Evolutionary conservation across 768 basidiomycete genomes (phyloP).

Genomic region (Collybia nuda): DNA sequence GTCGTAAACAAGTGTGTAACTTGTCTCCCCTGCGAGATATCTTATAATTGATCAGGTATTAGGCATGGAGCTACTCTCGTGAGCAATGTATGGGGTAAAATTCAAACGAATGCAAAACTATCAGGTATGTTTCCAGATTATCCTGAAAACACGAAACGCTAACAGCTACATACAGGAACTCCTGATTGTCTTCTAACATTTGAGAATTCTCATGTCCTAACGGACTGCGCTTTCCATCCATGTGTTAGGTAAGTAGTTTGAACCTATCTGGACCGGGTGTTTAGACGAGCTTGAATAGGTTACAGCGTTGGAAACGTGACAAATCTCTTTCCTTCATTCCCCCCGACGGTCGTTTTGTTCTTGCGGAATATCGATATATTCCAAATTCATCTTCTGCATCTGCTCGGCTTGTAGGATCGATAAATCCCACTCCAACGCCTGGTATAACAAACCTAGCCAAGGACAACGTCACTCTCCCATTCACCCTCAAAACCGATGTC

Average conservation of each 20-base stretch:
- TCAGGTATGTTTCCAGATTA: constrained; percentile 50
- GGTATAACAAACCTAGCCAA: constrained; percentile 21
- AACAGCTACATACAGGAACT: constrained; percentile 51
- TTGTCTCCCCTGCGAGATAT: background rate
- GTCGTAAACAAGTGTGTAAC: constrained; percentile 71
- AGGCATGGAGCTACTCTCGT: constrained; percentile 71
- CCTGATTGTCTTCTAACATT: constrained; percentile 86
- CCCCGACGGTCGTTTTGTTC: constrained; percentile 85
- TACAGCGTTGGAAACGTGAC: constrained; percentile 78
- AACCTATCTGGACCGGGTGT: background rate
- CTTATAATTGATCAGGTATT: constrained; percentile 2
- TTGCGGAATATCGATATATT: constrained; percentile 80
- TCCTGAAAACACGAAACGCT: background rate
- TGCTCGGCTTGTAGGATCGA: constrained; percentile 17
- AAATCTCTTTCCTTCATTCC: constrained; percentile 87
- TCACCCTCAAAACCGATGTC: constrained; percentile 48
- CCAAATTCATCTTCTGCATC: constrained; percentile 35
- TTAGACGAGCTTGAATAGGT: constrained; percentile 34
- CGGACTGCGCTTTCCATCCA: constrained; percentile 87
- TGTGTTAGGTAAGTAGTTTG: constrained; percentile 72
- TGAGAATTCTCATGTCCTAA: constrained; percentile 68
- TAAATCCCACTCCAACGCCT: constrained; percentile 21
- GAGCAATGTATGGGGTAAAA: constrained; percentile 70
- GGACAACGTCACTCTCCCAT: constrained; percentile 51
- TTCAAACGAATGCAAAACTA: constrained; percentile 75